A percentile compares a stretch with the other conserved stretches of the same genome.
phyloP scores from a whole-genome alignment of 306 rosid species.

The barrel medic (Medicago truncatula) region MtrunA17r5.0-ANR NC_053043.1:42443001-42443500 shows the following conservation, averaged over 20 bases:
- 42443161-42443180: no score
- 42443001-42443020: no score
- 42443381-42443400: background rate
- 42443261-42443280: background rate
- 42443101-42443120: no score
- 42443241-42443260: background rate
- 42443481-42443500: slow-evolving; percentile 46
- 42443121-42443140: no score
- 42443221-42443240: background rate
- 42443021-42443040: no score
- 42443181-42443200: background rate
- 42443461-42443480: slow-evolving; percentile 18
- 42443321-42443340: background rate
- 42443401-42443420: background rate
- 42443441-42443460: background rate
- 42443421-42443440: background rate
- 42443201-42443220: background rate
- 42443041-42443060: no score
- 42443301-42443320: background rate
- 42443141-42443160: no score
- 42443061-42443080: no score
- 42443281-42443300: background rate
- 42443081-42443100: no score
- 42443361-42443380: background rate
- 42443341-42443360: background rate